Evolutionary conservation across 2,329 filamentous ascomycete species (phyloP).

Genomic region (Epichloe sylvatica): DNA sequence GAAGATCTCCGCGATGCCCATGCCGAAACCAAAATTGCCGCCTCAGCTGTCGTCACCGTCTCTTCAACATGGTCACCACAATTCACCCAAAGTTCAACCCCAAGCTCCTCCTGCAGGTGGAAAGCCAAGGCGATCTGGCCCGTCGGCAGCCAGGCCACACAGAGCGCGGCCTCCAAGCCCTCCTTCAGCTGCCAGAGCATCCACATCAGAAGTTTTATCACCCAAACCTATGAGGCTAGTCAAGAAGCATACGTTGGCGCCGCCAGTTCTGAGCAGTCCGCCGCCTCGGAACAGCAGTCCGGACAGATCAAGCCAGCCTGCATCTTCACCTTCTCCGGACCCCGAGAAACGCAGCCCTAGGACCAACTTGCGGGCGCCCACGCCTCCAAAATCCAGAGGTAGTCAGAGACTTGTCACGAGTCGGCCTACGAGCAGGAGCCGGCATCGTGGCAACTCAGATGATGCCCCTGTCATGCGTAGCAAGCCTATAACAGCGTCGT

Average conservation of each 20-base stretch:
- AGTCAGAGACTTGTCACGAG: slow-evolving; percentile 9
- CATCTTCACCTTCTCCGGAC: slow-evolving; percentile 15
- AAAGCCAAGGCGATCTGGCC: neutral
- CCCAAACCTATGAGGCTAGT: slow-evolving; percentile 20
- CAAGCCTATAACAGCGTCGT: neutral
- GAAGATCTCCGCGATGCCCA: slow-evolving; percentile 4
- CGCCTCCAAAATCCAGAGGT: slow-evolving; percentile 23
- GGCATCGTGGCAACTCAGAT: slow-evolving; percentile 7
- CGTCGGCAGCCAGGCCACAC: slow-evolving; percentile 8
- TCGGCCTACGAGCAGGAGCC: neutral
- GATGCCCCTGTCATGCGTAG: neutral
- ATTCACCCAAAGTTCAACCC: neutral
- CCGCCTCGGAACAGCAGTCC: neutral
- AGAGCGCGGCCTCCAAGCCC: slow-evolving; percentile 9
- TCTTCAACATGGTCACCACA: neutral
- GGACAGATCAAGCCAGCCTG: slow-evolving; percentile 7
- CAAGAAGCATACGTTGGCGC: slow-evolving; percentile 16
- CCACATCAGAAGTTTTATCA: slow-evolving; percentile 16
- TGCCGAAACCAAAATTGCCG: slow-evolving; percentile 9
- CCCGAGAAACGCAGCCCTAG: slow-evolving; percentile 15
- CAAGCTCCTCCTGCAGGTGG: neutral
- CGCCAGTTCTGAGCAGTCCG: slow-evolving; percentile 5
- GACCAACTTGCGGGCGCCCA: slow-evolving; percentile 18
- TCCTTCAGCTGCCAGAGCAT: slow-evolving; percentile 9
- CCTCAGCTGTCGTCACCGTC: slow-evolving; percentile 5